Conservation (phyloP, 352 stramenopile genomes). For the Aphanomyces euteiches region DNA sequence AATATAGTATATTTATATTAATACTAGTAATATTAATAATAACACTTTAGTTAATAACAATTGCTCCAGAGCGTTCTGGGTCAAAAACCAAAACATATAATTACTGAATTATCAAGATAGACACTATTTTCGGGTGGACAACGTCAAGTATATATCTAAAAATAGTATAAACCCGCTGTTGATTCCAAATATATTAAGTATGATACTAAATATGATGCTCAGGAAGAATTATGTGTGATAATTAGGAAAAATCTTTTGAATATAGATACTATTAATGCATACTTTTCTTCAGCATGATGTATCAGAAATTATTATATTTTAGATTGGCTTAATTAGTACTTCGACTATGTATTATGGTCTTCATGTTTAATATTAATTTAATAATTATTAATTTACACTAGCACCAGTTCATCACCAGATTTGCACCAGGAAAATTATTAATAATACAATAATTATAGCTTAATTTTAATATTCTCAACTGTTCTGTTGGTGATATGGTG, state of each 20-base stretch:
- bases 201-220: constrained; percentile 5
- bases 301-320: no score
- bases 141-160: not conserved
- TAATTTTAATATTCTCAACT: constrained; percentile 4
- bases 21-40: not conserved
- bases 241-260: constrained; percentile 10
- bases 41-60: not conserved
- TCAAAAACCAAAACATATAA: no score
- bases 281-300: no score
- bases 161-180: constrained; percentile 11
- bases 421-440: constrained; percentile 4
- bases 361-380: constrained; percentile 5
- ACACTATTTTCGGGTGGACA: not conserved
- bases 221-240: constrained; percentile 1
- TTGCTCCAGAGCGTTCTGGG: no score
- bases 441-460: not conserved
- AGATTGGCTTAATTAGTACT: not conserved
- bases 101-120: not conserved
- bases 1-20: not conserved
- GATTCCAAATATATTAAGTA: no score
- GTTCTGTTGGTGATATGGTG: not conserved
- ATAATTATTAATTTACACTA: constrained; percentile 2
- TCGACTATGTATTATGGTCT: not conserved
- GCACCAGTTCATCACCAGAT: constrained; percentile 1
- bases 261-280: constrained; percentile 14